These are phyloP conservation scores for Dorcoceras hygrometricum DNA, from an alignment of 257 asterid genomes.

Conservation along the genomic window DNA sequence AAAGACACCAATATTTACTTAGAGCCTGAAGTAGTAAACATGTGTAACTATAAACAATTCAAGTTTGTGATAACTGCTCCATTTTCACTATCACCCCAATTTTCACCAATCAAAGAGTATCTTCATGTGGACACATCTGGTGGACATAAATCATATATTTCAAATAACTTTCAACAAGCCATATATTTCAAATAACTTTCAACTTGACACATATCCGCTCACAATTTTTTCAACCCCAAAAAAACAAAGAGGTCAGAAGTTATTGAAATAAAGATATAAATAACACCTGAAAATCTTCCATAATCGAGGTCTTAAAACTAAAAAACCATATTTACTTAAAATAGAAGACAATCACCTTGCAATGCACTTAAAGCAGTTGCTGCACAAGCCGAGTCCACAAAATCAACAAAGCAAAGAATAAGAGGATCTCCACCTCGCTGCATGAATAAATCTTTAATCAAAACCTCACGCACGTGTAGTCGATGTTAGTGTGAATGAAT, in stretches of 20 bases:
- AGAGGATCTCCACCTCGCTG: slow-evolving; percentile 59
- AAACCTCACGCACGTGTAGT: background rate
- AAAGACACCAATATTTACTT: background rate
- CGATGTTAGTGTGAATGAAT: background rate
- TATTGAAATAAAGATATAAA: background rate
- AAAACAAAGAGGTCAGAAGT: background rate
- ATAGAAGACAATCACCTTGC: slow-evolving; percentile 38
- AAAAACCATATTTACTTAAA: background rate
- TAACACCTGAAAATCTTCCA: background rate
- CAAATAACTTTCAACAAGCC: too few relatives aligned
- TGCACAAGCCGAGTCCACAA: slow-evolving; percentile 52
- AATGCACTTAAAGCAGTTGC: slow-evolving; percentile 57
- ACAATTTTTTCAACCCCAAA: background rate
- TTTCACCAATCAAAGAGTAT: background rate
- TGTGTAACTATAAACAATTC: background rate
- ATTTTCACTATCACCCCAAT: background rate
- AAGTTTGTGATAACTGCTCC: background rate
- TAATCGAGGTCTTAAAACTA: background rate
- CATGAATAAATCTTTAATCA: slow-evolving; percentile 17
- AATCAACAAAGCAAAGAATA: slow-evolving; percentile 56
- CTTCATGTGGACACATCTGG: background rate
- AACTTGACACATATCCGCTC: background rate
- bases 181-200: background rate
- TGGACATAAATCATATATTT: background rate
- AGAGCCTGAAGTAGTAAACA: too few relatives aligned